Evolutionary conservation across 768 basidiomycete species (phyloP), one percentile per base, ranked within the genome.

Genomic region (Mycena rebaudengoi): DNA sequence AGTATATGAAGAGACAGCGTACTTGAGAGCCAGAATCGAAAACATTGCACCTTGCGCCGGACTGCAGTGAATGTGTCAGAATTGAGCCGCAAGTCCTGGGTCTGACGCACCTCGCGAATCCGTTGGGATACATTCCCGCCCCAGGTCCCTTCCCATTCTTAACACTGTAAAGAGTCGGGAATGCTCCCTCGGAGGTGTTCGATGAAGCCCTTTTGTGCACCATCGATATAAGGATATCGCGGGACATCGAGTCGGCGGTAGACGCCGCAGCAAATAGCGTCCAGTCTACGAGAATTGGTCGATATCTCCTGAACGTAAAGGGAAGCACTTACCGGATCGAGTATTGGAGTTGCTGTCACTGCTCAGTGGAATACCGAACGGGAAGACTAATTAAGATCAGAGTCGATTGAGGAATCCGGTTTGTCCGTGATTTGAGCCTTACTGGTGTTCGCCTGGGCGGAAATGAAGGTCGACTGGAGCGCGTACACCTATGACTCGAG

Each of bases 181-280:
- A 74, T 7, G 67, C 62, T 5, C 64, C 68, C 4, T 25, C 28
- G 7, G 58, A 53, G 10, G 46, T 58, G 7, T 64, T 71, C 7
- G 51, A 61, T 21, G 63, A 72, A 1, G 76, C 73, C 11, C 73
- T 68, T 6, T 64, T 58, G 40, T 73, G 73, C 1, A 75, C 70
- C 26, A 64, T 59, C 0, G 62, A 55, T 1, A 87, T 76, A 43
- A 86, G 73, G 21, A 70, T 63, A 64, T 86, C 75, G 21, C 82
- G 74, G 1, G 73, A 75, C 0, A 71, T 62, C 2, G 49, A 54
- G 44, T 77, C 73, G 0, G 76, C 75, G 25, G 80, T 76, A 0
- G 81, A 78, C 0, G 79, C 83, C 2, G 86, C 85, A 8, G 83
- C 81, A 68, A 84, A 80, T 25, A 85, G 71, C 7, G 80, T 75